Base-by-base conservation (phyloP, 2,329 filamentous ascomycete genomes). In the Beauveria asiatica region DNA sequence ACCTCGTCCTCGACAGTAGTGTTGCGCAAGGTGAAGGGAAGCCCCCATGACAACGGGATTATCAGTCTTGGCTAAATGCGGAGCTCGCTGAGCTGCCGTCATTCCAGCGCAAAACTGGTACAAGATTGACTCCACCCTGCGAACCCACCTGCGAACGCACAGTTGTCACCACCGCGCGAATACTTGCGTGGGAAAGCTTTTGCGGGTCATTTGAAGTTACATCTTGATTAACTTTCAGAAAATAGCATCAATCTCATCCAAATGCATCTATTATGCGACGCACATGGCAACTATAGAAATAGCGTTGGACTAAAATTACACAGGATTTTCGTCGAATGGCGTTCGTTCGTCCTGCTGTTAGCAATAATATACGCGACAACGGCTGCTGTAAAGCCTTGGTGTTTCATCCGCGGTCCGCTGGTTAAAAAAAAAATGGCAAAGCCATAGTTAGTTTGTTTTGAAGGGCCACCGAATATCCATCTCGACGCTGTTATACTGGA, bases 301-400 rank as follows among this genome's bases (percentile, higher is more conserved):
- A 42, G 1, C 51, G 11, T 49, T 51, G 39, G 21, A 41, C 57
- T 59, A 48, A 8, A 21, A 48, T 54, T 59, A 59, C 57, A 59
- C 27, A 39, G 42, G 21, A 21, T 16, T 60, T 60, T 55, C 11
- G 37, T 17, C 49, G 9, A 17, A 23, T 55, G 50, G 39, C 33
- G 21, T 21, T 23, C 11, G 33, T 46, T 49, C 21, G 41, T 42
- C 51, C 51, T 60, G 58, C 33, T 50, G 58, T 60, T 60, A 60
- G 58, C 61, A 62, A 46, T 59, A 44, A 27, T 52, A 25, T 41
- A n/a, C 9, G 19, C 23, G 27, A 3, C 30, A 37, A 19, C 21
- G 16, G 7, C 21, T 39, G 13, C 42, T 33, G 30, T 11, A 10
- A 45, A 30, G 48, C 39, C 25, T 50, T 8, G 45, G 19, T 37